Evolutionary conservation across 208 protist species (phyloP), one percentile per base, ranked within the genome.

Genomic region (Vickermania ingenoplastis): DNA sequence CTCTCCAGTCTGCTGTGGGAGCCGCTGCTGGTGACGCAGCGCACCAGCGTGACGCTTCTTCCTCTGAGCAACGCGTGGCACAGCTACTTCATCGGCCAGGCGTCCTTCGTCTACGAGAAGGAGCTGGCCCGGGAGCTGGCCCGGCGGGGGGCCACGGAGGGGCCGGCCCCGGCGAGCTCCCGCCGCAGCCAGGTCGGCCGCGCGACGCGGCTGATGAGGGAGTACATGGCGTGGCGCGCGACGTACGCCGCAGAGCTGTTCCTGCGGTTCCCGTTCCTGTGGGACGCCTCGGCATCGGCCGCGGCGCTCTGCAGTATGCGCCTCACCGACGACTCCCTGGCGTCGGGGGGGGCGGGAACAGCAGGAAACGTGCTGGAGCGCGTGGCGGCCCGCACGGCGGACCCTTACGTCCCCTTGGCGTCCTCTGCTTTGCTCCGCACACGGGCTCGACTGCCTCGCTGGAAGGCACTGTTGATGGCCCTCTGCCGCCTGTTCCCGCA

Each of bases 161-260:
- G 7, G 11, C 17, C 36, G 7, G 36, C 36, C 7, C 17, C 36
- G 7, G 11, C 36, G 36, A 17, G 36, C 36, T n/a, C 36, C 17
- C 36, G 36, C 7, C 36, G 7, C 36, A 45, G 17, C 36, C 1
- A 45, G 51, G 26, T 29, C 41, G 36, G 23, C 29, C 26, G 55
- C 30, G 3, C 63, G 48, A 4, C 17, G 0, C 50, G 31, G n/a
- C 62, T 80, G n/a, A 73, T 71, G 7, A 41, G 55, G 26, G 31
- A 41, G 11, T 93, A 90, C 54, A 51, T 77, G 17, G 54, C 63
- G 2, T 63, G 81, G 28, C 71, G 82, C 1, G n/a, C 67, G 1
- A 27, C 73, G 36, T 81, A 75, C 60, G 81, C 78, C 2, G 59
- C 88, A 22, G 73, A 79, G 53, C 66, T 93, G 21, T 93, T 90